These are phyloP conservation scores for Rhexocercosporidium sp. DNA, from an alignment of 2,329 filamentous ascomycete species.

Conservation along the genomic window DNA sequence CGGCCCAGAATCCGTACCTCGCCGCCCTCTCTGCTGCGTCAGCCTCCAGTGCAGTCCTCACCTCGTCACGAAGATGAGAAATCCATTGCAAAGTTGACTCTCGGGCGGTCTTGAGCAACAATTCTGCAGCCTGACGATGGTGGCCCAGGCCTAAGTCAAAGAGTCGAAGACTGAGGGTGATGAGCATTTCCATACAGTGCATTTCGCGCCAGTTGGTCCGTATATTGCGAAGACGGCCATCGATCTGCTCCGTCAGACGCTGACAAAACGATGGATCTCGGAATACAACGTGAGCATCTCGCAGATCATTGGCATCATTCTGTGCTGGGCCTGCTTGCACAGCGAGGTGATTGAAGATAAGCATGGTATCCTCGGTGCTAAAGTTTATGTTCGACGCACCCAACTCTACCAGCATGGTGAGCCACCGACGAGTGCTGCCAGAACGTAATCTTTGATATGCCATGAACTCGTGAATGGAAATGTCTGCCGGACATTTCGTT, in stretches of 20 bases:
- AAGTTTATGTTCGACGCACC: conserved; percentile 63
- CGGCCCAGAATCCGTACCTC: conserved; percentile 56
- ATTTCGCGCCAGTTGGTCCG: conserved; percentile 62
- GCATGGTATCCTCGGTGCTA: conserved; percentile 55
- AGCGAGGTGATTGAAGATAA: conserved; percentile 57
- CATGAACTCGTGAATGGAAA: conserved; percentile 53
- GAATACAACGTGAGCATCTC: conserved; percentile 56
- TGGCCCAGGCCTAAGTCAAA: conserved; percentile 36
- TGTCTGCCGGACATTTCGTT: conserved; percentile 49
- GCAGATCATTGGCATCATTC: conserved; percentile 41
- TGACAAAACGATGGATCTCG: conserved; percentile 54
- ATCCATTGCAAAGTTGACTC: conserved; percentile 56
- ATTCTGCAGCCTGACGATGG: conserved; percentile 19
- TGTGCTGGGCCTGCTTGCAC: conserved; percentile 59
- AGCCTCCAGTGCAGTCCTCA: conserved; percentile 46
- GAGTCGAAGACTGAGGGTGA: conserved; percentile 54
- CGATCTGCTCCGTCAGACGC: conserved; percentile 53
- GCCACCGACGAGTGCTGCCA: conserved; percentile 52
- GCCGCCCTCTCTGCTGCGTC: conserved; percentile 47
- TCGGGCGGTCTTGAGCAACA: conserved; percentile 49
- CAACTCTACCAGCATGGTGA: conserved; percentile 53
- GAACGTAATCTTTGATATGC: conserved; percentile 51
- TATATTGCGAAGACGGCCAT: conserved; percentile 51
- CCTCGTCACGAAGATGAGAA: conserved; percentile 50
- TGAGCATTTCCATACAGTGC: conserved; percentile 60